Base-by-base conservation (phyloP, 148 eudicot genomes). In the Cornus suecica region DNA sequence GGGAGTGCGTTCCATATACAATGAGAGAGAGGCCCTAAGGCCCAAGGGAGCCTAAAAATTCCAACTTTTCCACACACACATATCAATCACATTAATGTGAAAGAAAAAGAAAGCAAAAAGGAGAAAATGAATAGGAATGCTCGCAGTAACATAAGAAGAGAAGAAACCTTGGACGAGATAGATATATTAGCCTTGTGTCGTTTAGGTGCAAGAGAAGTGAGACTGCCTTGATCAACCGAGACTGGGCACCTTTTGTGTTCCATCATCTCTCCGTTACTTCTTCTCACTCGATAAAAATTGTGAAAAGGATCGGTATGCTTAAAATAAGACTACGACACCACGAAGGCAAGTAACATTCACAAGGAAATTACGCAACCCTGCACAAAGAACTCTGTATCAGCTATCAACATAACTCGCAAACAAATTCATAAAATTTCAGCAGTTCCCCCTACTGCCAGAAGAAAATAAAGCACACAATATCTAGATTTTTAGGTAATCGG, bases 161-260 rank as follows among this genome's bases (percentile, higher is more conserved):
- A 66, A 64, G 58, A 73, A 65, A 94, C 98, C 94, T 91, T 94
- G 80, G 88, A 78, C 72, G 91, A 85, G 74, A 90, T 81, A 28
- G 91, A 85, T 18, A 80, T 22, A 80, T 85, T 91, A 23, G 87
- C 86, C 84, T 90, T 93, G 14, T 83, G 88, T 25, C 90, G 86
- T 79, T 93, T 91, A 77, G 94, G 79, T 61, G 85, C 80, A 79
- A 83, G 76, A 63, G 92, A 78, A 77, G 80, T 80, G 7, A 87
- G 84, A 82, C 76, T 79, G 73, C 85, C 84, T 79, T 84, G 90
- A 24, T 90, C 90, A 79, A 86, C 78, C 68, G 92, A 77, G 70
- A 83, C 74, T 15, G 80, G 80, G 74, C 88, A 77, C 74, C 97
- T 80, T 78, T 87, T 91, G 68, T 86, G 94, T 77, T 91, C 92